Evolutionary conservation across 2,329 filamentous ascomycete genomes (phyloP), one percentile per base, ranked within the genome.

Genomic region (Hypoxylon sp.): DNA sequence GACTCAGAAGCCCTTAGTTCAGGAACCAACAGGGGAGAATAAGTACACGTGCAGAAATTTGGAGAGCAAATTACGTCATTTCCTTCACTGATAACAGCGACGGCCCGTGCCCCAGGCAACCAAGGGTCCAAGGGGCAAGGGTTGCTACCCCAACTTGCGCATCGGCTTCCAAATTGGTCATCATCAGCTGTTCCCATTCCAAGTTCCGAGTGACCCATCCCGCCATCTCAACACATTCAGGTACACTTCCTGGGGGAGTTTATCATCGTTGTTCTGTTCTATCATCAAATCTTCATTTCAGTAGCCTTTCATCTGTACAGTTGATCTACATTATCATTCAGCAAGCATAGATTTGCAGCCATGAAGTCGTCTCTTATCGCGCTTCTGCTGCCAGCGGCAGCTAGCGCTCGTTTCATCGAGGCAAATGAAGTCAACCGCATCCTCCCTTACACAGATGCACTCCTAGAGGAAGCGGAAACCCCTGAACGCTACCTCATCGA

Each of bases 401-500:
- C 83, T 62, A 83, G 81, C 70, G 87, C 86, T 59, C 86, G 87
- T 70, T 90, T 88, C 73, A 76, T 89, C 73, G 85, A 89, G 75
- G 72, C 80, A 32, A 78, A 79, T 70, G 87, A 90, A 73, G 76
- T 72, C 63, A 80, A 87, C 73, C 82, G 83, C 69, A 80, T 88
- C 68, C 79, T 85, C 63, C 81, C 88, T 62, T 79, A 79, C 63
- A 80, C 82, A 38, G 79, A 84, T 45, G 80, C 78, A 23, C 69
- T 76, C 17, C 55, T 75, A 13, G 75, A 70, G 65, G 72, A 79
- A 72, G 67, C 67, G 34, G 34, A 63, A 56, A 68, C 77, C 51
- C 64, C 75, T 38, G 87, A 91, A 74, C 84, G 85, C 73, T 96
- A 87, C 79, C 85, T 97, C 50, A 90, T 99, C 70, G 94, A 98